phyloP scores from a whole-genome alignment of 2,329 filamentous ascomycete species.

The Xylaria polymorpha region DNA sequence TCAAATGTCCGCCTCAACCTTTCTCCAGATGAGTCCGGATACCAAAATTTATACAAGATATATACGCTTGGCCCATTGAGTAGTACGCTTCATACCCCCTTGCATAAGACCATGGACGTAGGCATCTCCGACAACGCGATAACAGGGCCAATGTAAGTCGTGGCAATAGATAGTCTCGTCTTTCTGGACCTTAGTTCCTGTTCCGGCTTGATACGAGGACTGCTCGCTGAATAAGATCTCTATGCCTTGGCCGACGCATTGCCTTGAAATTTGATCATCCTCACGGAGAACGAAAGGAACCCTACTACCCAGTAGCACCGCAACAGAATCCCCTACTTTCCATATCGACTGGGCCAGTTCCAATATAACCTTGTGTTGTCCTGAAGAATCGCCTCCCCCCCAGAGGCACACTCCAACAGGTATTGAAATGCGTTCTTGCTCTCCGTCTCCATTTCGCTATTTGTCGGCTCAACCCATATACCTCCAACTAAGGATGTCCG shows the following conservation, averaged over 20 bases:
- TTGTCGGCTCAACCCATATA: constrained; percentile 34
- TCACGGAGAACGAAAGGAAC: constrained; percentile 39
- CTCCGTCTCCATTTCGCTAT: constrained; percentile 22
- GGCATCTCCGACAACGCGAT: constrained; percentile 37
- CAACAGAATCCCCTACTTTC: constrained; percentile 32
- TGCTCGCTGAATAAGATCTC: constrained; percentile 31
- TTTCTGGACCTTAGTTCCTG: constrained; percentile 17
- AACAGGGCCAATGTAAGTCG: constrained; percentile 25
- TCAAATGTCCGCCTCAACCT: no score
- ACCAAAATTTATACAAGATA: constrained; percentile 18
- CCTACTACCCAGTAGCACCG: constrained; percentile 35
- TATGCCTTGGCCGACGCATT: constrained; percentile 27
- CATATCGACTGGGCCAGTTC: constrained; percentile 35
- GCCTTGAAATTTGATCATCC: neutral
- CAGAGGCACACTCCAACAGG: constrained; percentile 39
- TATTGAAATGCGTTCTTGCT: constrained; percentile 40
- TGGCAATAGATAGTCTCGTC: constrained; percentile 17
- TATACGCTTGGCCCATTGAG: constrained; percentile 27
- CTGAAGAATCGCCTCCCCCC: constrained; percentile 39
- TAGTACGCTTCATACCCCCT: constrained; percentile 13
- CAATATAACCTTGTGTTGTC: constrained; percentile 35
- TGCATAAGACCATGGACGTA: constrained; percentile 39
- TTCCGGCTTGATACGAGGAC: constrained; percentile 29
- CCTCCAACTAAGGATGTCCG: constrained; percentile 37
- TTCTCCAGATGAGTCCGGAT: no score